phyloP scores from a whole-genome alignment of 129 eudicot species.

The Helichrysum umbraculigerum region DNA sequence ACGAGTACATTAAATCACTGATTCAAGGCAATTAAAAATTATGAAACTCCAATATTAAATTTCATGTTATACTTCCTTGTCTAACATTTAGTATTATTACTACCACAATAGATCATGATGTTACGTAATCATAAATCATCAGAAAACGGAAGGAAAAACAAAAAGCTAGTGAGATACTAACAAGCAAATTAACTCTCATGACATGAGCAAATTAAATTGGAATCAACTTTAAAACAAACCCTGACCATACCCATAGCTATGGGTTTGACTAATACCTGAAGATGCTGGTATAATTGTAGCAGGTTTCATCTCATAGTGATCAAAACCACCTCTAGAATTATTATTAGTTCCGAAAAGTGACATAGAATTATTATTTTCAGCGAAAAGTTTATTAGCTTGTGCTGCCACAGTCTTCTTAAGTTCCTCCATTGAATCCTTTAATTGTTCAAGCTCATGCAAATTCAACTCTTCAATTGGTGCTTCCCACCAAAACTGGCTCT shows the following conservation, averaged over 20 bases:
- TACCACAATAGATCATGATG: not conserved
- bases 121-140: not conserved
- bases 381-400: conserved; percentile 36
- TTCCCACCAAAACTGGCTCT: conserved; percentile 64
- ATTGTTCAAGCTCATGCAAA: conserved; percentile 48
- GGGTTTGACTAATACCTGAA: conserved; percentile 20
- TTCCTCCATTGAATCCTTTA: conserved; percentile 56
- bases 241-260: conserved; percentile 33
- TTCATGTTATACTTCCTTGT: not conserved
- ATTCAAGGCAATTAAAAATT: conserved; percentile 24
- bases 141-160: not conserved
- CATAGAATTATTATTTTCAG: conserved; percentile 16
- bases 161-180: conserved; percentile 28
- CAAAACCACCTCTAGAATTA: conserved; percentile 11
- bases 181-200: conserved; percentile 11
- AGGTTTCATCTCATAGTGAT: conserved; percentile 38
- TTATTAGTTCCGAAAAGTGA: conserved; percentile 30
- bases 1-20: not conserved
- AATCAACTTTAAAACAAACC: conserved; percentile 7
- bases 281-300: conserved; percentile 19
- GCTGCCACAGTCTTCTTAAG: conserved; percentile 38
- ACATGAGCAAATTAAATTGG: not conserved
- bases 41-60: not conserved
- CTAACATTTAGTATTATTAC: no score
- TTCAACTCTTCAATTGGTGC: conserved; percentile 42